Conservation (phyloP, 2,329 filamentous ascomycete species). For the Pseudocercospora crystallina region DNA sequence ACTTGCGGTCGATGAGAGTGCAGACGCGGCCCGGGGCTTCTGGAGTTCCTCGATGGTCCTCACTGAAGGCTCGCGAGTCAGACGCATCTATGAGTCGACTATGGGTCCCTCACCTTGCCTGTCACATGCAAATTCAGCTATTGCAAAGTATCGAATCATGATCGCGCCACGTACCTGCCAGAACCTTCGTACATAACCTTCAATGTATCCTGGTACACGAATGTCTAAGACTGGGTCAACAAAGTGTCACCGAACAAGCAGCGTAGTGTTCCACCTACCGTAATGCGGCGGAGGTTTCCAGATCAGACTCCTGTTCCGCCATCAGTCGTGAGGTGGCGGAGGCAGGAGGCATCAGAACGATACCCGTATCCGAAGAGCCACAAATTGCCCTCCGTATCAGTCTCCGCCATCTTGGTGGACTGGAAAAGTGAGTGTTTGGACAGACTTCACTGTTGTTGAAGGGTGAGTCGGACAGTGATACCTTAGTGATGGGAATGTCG, state of each 20-base stretch:
- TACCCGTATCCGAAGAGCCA: conserved; percentile 99
- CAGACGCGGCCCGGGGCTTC: conserved; percentile 85
- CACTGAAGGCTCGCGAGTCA: conserved; percentile 52
- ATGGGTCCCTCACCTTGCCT: conserved; percentile 35
- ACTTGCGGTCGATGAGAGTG: conserved; percentile 80
- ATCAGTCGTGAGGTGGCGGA: conserved; percentile 8
- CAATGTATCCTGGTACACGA: conserved; percentile 84
- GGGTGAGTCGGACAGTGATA: too few species aligned
- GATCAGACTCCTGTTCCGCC: conserved; percentile 72
- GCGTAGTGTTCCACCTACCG: conserved; percentile 55
- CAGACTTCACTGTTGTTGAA: too few species aligned
- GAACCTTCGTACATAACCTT: conserved; percentile 90
- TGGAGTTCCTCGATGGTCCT: conserved; percentile 93
- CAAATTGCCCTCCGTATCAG: conserved; percentile 55
- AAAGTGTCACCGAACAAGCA: neutral
- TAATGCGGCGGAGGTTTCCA: conserved; percentile 98
- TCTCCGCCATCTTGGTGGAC: conserved; percentile 10
- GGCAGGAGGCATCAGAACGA: neutral
- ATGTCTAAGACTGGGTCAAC: conserved; percentile 58
- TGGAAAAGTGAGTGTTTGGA: too few species aligned
- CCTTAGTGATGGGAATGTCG: too few species aligned
- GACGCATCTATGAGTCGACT: neutral
- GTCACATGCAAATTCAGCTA: too few species aligned
- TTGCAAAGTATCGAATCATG: neutral
- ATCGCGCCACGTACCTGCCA: conserved; percentile 75